Conservation (phyloP, 1,139 yeast species). For the Lodderomyces parapsilosis region DNA sequence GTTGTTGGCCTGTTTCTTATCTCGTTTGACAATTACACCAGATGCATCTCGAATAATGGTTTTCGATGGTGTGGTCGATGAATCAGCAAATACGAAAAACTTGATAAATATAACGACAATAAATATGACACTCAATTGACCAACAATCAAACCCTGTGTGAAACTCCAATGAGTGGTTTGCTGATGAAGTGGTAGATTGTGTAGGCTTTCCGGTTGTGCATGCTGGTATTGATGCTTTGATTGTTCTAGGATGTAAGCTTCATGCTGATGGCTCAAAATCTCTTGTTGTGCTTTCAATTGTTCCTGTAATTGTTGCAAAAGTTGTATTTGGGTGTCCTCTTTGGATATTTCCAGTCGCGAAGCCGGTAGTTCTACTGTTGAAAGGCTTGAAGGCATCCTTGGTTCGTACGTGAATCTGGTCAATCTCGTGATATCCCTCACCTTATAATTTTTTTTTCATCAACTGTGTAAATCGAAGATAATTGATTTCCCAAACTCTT, state of each 20-base stretch:
- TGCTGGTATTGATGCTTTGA: constrained; percentile 12
- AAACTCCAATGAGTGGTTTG: constrained; percentile 53
- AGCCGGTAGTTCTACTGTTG: background rate
- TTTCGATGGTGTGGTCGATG: constrained; percentile 35
- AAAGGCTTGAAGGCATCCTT: background rate
- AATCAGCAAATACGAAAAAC: constrained; percentile 86
- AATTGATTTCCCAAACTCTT: background rate
- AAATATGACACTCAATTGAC: constrained; percentile 80
- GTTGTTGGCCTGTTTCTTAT: constrained; percentile 16
- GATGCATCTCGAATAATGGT: constrained; percentile 29
- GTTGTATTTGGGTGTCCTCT: background rate
- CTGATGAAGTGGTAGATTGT: constrained; percentile 1
- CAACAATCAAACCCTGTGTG: constrained; percentile 74
- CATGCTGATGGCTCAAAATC: constrained; percentile 29
- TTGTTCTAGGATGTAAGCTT: constrained; percentile 21
- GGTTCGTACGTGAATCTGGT: background rate
- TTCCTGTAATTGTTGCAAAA: constrained; percentile 26
- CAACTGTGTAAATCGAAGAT: no score
- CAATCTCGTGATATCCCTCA: no score
- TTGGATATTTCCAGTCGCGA: background rate
- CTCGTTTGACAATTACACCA: constrained; percentile 40
- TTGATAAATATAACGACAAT: constrained; percentile 75
- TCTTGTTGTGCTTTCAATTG: constrained; percentile 35
- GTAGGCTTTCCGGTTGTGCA: constrained; percentile 4
- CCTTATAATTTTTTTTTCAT: no score